Base-by-base conservation (phyloP, 768 basidiomycete species). In the Hemileccinum rubropunctum region DNA sequence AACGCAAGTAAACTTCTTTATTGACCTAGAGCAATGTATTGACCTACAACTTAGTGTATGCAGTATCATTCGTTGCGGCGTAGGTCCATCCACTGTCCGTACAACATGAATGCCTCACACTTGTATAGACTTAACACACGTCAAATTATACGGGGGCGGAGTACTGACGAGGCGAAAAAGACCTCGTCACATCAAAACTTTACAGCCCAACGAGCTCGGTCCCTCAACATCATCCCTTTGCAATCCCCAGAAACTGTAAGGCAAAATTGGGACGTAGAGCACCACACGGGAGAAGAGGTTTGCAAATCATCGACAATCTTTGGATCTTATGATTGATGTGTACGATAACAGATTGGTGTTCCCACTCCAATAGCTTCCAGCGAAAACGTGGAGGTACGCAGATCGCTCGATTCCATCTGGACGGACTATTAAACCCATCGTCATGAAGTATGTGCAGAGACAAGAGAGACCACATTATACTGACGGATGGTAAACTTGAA, bases 31-130 rank as follows among this genome's bases (percentile, higher is more conserved):
- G 15, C 53, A 14, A 26, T 36, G 33, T 41, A 45, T 41, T 52
- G 41, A 39, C 43, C 26, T 42, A 26, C 50, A 11, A 26, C 42
- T 28, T 48, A 83, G 82, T 84, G n/a, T 82, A 84, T 53, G 79
- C 76, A 0, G 77, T 81, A 43, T 84, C 83, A n/a, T 75, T 83
- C 64, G 69, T 86, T 61, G 82, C 84, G 34, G 81, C 84, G 81
- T 83, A 59, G 45, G 79, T 68, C 4, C 37, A 30, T 37, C 17
- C 35, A n/a, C 20, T 2, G 2, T 3, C 0, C 15, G 17, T 40
- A 26, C 15, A 20, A 18, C 11, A 18, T 20, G 14, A 17, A 21
- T n/a, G 21, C 17, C 54, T 55, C 36, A 50, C 72, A 47, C 18
- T 39, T 42, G 20, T 45, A 45, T 42, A 83, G 81, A 13, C 72